These are phyloP conservation scores for Gomphus sp. DNA, from an alignment of 1,284 basidiomycete species.

Conservation along the genomic window DNA sequence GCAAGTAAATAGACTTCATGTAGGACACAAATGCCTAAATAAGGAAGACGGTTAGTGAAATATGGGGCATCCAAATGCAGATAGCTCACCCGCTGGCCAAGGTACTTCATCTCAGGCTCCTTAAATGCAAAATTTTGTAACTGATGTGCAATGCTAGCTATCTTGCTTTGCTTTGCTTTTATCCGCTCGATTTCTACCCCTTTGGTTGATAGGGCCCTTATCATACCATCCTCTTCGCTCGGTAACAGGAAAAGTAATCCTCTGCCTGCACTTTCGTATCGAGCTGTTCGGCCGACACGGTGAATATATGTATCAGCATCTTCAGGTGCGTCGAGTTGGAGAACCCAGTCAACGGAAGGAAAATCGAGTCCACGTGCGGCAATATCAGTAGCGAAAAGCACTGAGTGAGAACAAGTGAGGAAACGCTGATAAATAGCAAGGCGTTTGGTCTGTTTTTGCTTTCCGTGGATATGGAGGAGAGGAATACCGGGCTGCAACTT, in stretches of 20 bases:
- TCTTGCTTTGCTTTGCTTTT: slow-evolving; percentile 87
- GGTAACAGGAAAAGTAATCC: slow-evolving; percentile 79
- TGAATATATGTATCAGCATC: slow-evolving; percentile 99
- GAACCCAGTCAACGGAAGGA: slow-evolving; percentile 94
- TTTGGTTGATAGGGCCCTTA: slow-evolving; percentile 62
- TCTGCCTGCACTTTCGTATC: slow-evolving; percentile 89
- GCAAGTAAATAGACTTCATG: slow-evolving; percentile 85
- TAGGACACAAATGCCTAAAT: slow-evolving; percentile 94
- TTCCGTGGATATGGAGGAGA: slow-evolving; percentile 89
- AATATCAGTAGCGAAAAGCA: slow-evolving; percentile 94
- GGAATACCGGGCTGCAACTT: slow-evolving; percentile 91
- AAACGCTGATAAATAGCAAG: slow-evolving; percentile 79
- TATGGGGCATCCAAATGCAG: not conserved
- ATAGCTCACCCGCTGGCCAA: slow-evolving; percentile 76
- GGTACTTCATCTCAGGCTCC: slow-evolving; percentile 95
- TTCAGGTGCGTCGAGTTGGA: slow-evolving; percentile 96
- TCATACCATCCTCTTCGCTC: slow-evolving; percentile 90
- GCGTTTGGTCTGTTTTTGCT: slow-evolving; percentile 91
- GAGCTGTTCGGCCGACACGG: slow-evolving; percentile 90
- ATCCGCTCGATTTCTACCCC: slow-evolving; percentile 73
- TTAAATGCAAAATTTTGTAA: slow-evolving; percentile 92
- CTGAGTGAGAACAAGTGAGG: slow-evolving; percentile 67
- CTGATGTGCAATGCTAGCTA: slow-evolving; percentile 79
- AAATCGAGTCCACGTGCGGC: slow-evolving; percentile 97
- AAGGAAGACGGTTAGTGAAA: slow-evolving; percentile 5